A percentile compares a stretch with the other conserved stretches of the same genome.
These are phyloP conservation scores for Chlamydomonas reinhardtii DNA, from an alignment of 163 green algal genomes.

Conservation along the genomic window DNA sequence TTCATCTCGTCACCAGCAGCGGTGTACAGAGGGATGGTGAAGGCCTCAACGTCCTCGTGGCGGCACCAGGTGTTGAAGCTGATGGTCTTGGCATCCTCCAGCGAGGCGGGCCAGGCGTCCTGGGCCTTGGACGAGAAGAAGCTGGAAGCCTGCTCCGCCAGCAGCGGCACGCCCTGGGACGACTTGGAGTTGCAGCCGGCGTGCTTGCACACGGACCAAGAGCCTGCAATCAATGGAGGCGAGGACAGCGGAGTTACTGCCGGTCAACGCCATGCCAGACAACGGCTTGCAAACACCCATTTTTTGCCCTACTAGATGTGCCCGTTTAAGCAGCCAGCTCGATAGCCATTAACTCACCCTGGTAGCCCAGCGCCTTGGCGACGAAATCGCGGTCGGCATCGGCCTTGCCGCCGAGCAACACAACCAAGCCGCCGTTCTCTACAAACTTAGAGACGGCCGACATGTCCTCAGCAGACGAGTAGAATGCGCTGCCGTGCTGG, in stretches of 20 bases:
- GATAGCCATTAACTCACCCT: conserved; percentile 2
- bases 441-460: not conserved
- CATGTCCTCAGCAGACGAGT: conserved; percentile 36
- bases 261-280: not conserved
- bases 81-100: not conserved
- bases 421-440: not conserved
- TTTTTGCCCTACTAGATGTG: no score
- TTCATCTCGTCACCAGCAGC: not conserved
- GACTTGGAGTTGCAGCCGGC: not conserved
- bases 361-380: not conserved
- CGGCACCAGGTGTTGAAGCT: conserved; percentile 2
- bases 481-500: conserved; percentile 9
- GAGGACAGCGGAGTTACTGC: not conserved
- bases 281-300: no score
- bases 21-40: not conserved
- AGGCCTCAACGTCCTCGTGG: conserved; percentile 1
- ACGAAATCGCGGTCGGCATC: conserved; percentile 6
- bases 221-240: not conserved
- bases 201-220: conserved; percentile 1
- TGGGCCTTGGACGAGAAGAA: not conserved
- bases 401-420: conserved; percentile 4
- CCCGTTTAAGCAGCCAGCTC: no score
- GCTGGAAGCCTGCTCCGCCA: not conserved
- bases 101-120: not conserved
- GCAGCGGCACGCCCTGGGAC: not conserved